These are phyloP conservation scores for Spencermartinsiella europaea DNA, from an alignment of 805 yeast genomes.

Conservation along the genomic window DNA sequence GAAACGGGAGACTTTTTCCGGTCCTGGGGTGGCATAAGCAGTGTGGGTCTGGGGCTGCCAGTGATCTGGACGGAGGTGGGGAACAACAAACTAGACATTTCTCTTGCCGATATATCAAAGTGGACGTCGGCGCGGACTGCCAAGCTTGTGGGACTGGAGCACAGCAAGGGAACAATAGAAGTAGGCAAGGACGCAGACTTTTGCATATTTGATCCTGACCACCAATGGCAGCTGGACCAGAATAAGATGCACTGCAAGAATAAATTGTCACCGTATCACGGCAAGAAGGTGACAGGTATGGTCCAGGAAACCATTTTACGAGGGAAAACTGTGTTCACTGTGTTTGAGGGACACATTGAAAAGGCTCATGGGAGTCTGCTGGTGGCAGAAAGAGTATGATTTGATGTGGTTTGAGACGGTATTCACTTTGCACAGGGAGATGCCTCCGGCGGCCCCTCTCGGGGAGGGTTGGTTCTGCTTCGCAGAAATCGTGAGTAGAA, in stretches of 20 bases:
- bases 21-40: conserved; percentile 96
- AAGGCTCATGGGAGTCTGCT: conserved; percentile 11
- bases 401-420: background rate
- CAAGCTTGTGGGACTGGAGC: conserved; percentile 69
- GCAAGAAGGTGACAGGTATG: conserved; percentile 60
- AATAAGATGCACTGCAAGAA: conserved; percentile 58
- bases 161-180: conserved; percentile 65
- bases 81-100: conserved; percentile 25
- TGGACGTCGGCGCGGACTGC: conserved; percentile 89
- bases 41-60: conserved; percentile 87
- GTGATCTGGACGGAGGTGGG: conserved; percentile 67
- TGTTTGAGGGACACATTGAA: conserved; percentile 2
- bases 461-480: too few species aligned
- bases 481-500: too few species aligned
- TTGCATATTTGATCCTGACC: conserved; percentile 67
- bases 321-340: conserved; percentile 57
- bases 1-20: conserved; percentile 80
- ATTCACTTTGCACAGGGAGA: too few species aligned
- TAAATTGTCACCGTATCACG: conserved; percentile 83
- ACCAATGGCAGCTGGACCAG: conserved; percentile 39
- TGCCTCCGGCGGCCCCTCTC: too few species aligned
- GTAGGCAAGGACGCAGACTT: conserved; percentile 87
- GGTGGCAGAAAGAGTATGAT: background rate
- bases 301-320: conserved; percentile 77
- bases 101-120: conserved; percentile 55